Evolutionary conservation across 352 stramenopile genomes (phyloP), one percentile per base, ranked within the genome.

Genomic region (Globisporangium mamillatum): DNA sequence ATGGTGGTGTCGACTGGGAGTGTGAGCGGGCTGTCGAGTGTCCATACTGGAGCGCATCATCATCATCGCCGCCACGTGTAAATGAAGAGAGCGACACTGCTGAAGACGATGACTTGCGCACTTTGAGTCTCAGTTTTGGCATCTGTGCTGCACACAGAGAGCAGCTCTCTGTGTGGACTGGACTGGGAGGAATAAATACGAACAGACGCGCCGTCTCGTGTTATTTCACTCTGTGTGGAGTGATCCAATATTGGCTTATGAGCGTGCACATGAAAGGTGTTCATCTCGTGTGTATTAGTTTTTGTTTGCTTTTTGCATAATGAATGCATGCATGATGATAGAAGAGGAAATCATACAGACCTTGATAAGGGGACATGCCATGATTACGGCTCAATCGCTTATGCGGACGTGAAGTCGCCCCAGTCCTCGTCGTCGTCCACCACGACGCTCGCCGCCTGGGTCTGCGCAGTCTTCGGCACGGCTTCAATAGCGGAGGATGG

Each of bases 381-480:
- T 46, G 32, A 38, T 38, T 7, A 38, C 32, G 32, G 18, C 14
- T 1, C 34, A 34, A 9, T 18, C 50, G 53, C 50, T 78, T 74
- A 92, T 44, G 82, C 84, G 0, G 86, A 94, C 14, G 85, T 93
- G 63, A 95, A 95, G 59, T 94, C 88, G 0, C 86, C 88, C 86
- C 86, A 95, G 59, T 95, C 88, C 7, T 87, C 66, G 66, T 92
- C 88, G 48, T 89, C 78, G 27, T 66, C 58, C 5, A 61, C 64
- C 46, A 70, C 69, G 18, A 65, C 32, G n/a, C 67, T 78, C 27
- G 76, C 64, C 8, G 65, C 73, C 29, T 72, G 76, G 16, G 76
- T 80, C 66, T 79, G 78, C 46, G 73, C 70, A 2, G 76, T 34
- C 68, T 82, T 82, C 62, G 67, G 73, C 8, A 69, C 52, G 7